Base-by-base conservation (phyloP, 177 flowering plant genomes). In the Vitis hybrid region DNA sequence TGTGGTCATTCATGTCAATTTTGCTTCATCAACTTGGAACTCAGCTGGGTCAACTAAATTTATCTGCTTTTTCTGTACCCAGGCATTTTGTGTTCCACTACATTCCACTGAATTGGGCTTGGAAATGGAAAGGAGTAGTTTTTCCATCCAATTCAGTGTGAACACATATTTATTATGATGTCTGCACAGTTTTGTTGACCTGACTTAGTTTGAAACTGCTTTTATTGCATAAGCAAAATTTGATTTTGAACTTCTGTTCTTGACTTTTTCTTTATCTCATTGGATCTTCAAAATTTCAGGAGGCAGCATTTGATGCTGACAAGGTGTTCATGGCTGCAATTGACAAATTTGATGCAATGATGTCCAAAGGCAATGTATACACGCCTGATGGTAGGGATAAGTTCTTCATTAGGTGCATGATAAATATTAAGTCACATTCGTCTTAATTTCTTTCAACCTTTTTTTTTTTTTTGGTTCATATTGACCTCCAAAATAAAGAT, bases 341-440 rank as follows among this genome's bases (percentile, higher is more conserved):
- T 57, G 97, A 95, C 75, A 95, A 95, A 78, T 95, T 95, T 82
- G 91, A 92, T 81, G 93, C 97, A 19, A 90, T 95, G 94, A 80
- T 95, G 90, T 85, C 95, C 44, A 92, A 55, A 78, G 86, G 91
- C 84, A 92, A 87, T 68, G 72, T 64, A 38, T 78, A 87, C 80
- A 93, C 94, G 33, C 91, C 96, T 31, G 94, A 91, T 77, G 98
- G 98, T 95, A 89, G 5, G 44, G 44, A 33, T 33, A 33, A 33
- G 44, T 33, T 33, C 5, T 33, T 4, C 44, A 4, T 4, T 17
- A 2, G 57, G 57, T 14, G 15, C 15, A 54, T 6, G 3, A 54
- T 24, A 24, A 24, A 24, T 24, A 24, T 15, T 54, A 54, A 14
- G n/a, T 4, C 17, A 54, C n/a, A 13, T 54, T 15, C 17, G 1